Conservation (phyloP, 1,284 basidiomycete species). For the Boletus subluridellus region DNA sequence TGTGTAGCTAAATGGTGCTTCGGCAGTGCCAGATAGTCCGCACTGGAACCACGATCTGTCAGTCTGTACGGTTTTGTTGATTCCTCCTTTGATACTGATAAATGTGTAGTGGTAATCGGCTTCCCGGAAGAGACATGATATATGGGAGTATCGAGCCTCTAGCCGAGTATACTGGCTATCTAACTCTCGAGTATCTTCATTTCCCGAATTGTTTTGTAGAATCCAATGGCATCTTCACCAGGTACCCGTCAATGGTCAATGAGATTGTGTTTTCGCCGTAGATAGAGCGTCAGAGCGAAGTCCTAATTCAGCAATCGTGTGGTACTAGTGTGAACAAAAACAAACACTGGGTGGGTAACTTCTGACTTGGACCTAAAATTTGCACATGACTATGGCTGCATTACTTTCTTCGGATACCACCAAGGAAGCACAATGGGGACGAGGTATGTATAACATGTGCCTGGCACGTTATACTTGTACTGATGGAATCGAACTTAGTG, state of each 20-base stretch:
- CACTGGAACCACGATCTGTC: constrained; percentile 32
- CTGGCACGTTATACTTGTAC: constrained; percentile 9
- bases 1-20: constrained; percentile 9
- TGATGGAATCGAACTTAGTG: constrained; percentile 45
- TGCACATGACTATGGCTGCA: constrained; percentile 31
- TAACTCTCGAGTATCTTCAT: background rate
- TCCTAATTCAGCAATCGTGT: constrained; percentile 34
- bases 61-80: constrained; percentile 12
- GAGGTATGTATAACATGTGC: constrained; percentile 27
- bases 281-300: constrained; percentile 29
- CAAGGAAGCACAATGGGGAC: constrained; percentile 33
- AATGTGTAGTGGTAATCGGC: constrained; percentile 26
- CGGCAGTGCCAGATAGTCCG: constrained; percentile 32
- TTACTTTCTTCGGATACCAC: constrained; percentile 22
- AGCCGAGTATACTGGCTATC: background rate
- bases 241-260: background rate
- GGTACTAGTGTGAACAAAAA: constrained; percentile 17
- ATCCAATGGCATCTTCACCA: background rate
- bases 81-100: constrained; percentile 10
- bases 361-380: constrained; percentile 22
- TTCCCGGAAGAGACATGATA: constrained; percentile 16
- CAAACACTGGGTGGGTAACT: constrained; percentile 14
- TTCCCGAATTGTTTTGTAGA: constrained; percentile 1
- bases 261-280: constrained; percentile 16
- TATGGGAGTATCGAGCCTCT: background rate